These are phyloP conservation scores for Eremochloa ophiuroides DNA, from an alignment of 176 grass and related monocot species.

Conservation along the genomic window DNA sequence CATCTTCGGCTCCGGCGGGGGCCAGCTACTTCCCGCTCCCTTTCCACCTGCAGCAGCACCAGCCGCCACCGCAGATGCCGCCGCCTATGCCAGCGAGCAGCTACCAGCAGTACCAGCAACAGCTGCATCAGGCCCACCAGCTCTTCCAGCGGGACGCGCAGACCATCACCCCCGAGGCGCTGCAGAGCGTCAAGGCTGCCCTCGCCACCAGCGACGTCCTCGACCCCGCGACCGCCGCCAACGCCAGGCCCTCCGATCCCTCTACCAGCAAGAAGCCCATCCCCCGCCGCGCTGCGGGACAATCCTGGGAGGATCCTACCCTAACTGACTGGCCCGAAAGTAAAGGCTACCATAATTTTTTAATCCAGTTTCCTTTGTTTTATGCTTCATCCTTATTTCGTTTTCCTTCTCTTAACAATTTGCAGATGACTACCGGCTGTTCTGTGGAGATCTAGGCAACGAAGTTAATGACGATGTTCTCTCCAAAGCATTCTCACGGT, in stretches of 20 bases:
- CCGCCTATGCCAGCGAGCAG: not conserved
- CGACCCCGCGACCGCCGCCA: slow-evolving; percentile 41
- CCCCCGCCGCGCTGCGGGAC: slow-evolving; percentile 74
- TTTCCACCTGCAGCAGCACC: slow-evolving; percentile 78
- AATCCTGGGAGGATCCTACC: slow-evolving; percentile 84
- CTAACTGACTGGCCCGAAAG: slow-evolving; percentile 95
- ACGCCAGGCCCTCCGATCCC: slow-evolving; percentile 32
- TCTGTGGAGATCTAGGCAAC: slow-evolving; percentile 95
- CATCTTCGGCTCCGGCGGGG: slow-evolving; percentile 9
- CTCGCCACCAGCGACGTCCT: slow-evolving; percentile 81
- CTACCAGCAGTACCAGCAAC: slow-evolving; percentile 61
- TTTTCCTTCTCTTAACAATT: slow-evolving; percentile 10
- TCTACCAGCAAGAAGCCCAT: slow-evolving; percentile 70
- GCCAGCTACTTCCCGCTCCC: slow-evolving; percentile 72
- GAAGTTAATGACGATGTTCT: slow-evolving; percentile 99
- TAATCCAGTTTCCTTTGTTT: not conserved
- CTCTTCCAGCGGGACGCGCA: slow-evolving; percentile 93
- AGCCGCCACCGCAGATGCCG: slow-evolving; percentile 24
- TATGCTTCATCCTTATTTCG: not conserved
- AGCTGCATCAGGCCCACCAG: slow-evolving; percentile 81
- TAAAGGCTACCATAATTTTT: not conserved
- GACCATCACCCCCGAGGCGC: slow-evolving; percentile 90
- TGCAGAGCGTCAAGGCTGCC: slow-evolving; percentile 94
- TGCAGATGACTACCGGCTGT: slow-evolving; percentile 85
- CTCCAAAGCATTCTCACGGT: slow-evolving; percentile 83